Conservation (phyloP, 371 early-diverging fungal species). For the Lichtheimia ornata region DNA sequence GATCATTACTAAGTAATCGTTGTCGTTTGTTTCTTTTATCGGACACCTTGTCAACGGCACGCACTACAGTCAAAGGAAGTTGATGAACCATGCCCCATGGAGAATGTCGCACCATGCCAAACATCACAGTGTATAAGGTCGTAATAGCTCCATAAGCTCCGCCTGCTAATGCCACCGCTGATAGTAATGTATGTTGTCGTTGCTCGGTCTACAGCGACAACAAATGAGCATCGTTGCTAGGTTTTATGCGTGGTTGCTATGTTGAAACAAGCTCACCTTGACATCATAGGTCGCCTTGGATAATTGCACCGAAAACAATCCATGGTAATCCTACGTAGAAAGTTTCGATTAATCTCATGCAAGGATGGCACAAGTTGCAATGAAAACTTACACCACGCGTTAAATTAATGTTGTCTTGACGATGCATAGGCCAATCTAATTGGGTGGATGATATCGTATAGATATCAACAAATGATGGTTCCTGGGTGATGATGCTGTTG, state of each 20-base stretch:
- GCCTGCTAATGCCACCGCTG: slow-evolving; percentile 40
- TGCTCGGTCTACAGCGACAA: slow-evolving; percentile 32
- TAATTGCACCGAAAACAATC: slow-evolving; percentile 34
- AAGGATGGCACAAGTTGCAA: not conserved
- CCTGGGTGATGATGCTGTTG: slow-evolving; percentile 10
- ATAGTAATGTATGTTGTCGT: slow-evolving; percentile 39
- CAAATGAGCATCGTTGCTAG: not conserved
- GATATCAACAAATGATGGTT: slow-evolving; percentile 33
- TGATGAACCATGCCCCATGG: slow-evolving; percentile 46
- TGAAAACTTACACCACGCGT: slow-evolving; percentile 14
- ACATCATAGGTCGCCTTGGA: slow-evolving; percentile 33
- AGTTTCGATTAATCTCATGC: not conserved
- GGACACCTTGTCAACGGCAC: slow-evolving; percentile 11
- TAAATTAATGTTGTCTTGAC: slow-evolving; percentile 14
- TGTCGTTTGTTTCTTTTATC: not conserved
- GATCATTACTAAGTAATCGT: too few species aligned
- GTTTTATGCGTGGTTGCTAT: not conserved
- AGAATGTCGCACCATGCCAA: slow-evolving; percentile 45
- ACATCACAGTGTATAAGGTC: slow-evolving; percentile 39
- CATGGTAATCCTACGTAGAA: slow-evolving; percentile 31
- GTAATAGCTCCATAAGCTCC: slow-evolving; percentile 43
- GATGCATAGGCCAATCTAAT: slow-evolving; percentile 33
- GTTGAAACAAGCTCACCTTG: slow-evolving; percentile 19
- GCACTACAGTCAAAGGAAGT: slow-evolving; percentile 26
- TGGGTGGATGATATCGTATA: slow-evolving; percentile 26